phyloP scores from a whole-genome alignment of 225 moss, liverwort and hornwort genomes.

The Straminergon stramineum region DNA sequence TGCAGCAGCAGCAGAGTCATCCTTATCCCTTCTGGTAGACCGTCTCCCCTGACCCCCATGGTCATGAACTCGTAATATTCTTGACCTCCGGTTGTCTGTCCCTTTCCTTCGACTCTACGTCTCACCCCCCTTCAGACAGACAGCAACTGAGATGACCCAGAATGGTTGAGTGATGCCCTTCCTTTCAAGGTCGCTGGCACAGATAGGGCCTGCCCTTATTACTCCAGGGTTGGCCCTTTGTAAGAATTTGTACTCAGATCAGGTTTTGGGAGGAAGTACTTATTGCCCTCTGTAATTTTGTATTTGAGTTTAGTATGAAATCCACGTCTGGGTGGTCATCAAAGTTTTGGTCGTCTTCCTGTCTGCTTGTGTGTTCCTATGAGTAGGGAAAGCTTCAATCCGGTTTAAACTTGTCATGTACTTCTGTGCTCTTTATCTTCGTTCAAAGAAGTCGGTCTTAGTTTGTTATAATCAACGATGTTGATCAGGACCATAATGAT shows the following conservation, averaged over 20 bases:
- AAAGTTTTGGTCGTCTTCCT: not conserved
- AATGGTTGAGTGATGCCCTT: constrained; percentile 3
- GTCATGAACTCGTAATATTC: not conserved
- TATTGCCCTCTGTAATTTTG: constrained; percentile 37
- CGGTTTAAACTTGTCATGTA: not conserved
- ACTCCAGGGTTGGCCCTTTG: not conserved
- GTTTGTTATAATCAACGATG: not conserved
- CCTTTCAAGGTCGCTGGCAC: not conserved
- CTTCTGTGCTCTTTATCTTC: not conserved
- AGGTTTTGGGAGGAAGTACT: constrained; percentile 24
- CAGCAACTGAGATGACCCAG: not conserved
- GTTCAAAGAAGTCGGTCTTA: not conserved
- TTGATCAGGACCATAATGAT: not conserved
- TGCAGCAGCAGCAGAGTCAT: constrained; percentile 5
- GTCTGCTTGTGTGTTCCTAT: not conserved
- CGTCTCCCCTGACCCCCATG: not conserved
- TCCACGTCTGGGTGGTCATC: not conserved
- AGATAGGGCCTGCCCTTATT: not conserved
- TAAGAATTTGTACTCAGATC: constrained; percentile 30
- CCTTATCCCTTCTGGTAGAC: not conserved
- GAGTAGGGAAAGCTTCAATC: not conserved
- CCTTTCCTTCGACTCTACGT: not conserved
- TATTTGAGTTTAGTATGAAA: constrained; percentile 25
- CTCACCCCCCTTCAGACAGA: not conserved
- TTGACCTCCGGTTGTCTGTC: not conserved